Base-by-base conservation (phyloP, 1,284 basidiomycete genomes). In the Heterobasidion occidentale region DNA sequence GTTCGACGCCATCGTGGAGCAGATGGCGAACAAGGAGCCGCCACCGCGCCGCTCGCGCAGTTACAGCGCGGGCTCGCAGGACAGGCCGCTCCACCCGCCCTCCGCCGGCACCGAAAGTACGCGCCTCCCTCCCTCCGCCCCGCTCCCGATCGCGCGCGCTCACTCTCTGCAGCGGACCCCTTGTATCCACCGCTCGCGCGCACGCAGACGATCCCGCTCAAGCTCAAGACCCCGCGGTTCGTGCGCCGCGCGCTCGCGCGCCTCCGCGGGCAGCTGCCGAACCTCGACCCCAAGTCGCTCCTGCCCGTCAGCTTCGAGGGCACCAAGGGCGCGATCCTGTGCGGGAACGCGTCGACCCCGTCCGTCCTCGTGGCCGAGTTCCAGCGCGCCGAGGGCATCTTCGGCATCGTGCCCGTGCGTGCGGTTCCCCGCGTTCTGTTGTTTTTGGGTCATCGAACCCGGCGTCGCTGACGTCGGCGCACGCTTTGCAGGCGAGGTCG, bases 291-390 rank as follows among this genome's bases (percentile, higher is more conserved):
- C 33, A 88, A 86, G 61, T 89, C 93, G 64, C 71, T 93, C 12
- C 72, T 96, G 8, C 94, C 94, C 0, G 68, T 95, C 56, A 90
- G 91, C 42, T 75, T 96, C 52, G 79, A 84, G 57, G 76, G 88
- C 14, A 74, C 75, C 17, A 90, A 85, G 53, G 90, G 91, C 15
- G 86, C 86, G 11, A 81, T 97, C 48, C 81, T 90, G 9, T 79
- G 87, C 38, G 94, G 94, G 8, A 96, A 94, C 69, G 73, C 82
- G 20, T 90, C 93, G 0, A 94, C 92, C 0, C 87, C 90, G 0
- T 87, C 78, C 63, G 73, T 96, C 12, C 75, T 95, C 33, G 84
- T 95, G 17, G 81, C 83, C 1, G 90, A 92, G 66, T 94, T 94
- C 62, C 74, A 81, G 55, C 76, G 75, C 27, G 84, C 84, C 1